Conservation (phyloP, 1,284 basidiomycete species). For the Takashimella tepidaria region DNA sequence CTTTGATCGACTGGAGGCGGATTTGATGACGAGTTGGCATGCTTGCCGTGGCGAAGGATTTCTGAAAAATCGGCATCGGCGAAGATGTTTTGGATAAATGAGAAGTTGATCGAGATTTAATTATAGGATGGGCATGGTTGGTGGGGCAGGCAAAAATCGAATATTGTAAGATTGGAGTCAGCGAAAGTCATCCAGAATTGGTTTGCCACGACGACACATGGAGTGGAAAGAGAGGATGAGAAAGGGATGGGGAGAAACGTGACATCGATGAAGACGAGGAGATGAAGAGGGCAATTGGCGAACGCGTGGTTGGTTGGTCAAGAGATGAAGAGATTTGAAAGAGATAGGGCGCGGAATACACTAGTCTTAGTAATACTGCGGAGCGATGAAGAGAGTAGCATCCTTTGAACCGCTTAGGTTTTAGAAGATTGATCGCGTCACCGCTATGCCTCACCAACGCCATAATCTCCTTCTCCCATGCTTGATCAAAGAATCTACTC, state of each 20-base stretch:
- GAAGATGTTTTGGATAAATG: neutral
- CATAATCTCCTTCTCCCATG: too few species aligned
- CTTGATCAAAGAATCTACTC: too few species aligned
- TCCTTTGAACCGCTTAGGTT: too few species aligned
- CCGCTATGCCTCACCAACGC: too few species aligned
- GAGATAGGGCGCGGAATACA: too few species aligned
- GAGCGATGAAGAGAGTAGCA: too few species aligned
- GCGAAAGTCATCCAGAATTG: neutral
- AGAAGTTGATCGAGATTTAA: neutral
- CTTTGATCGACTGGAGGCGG: constrained; percentile 30
- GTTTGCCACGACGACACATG: constrained; percentile 6
- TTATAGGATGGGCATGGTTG: constrained; percentile 2
- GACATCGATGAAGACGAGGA: constrained; percentile 6
- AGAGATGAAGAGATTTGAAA: too few species aligned
- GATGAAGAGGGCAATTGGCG: constrained; percentile 2
- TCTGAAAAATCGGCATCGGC: constrained; percentile 51
- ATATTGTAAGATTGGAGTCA: constrained; percentile 11
- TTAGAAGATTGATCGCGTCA: too few species aligned
- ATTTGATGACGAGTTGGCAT: constrained; percentile 59
- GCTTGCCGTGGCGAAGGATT: constrained; percentile 64
- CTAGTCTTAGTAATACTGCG: too few species aligned
- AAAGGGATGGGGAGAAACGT: constrained; percentile 15
- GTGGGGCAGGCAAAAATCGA: neutral
- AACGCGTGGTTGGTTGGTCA: too few species aligned
- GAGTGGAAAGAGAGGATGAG: constrained; percentile 17